Evolutionary conservation across 2,329 filamentous ascomycete genomes (phyloP).

Genomic region (Aspergillus neoniger): DNA sequence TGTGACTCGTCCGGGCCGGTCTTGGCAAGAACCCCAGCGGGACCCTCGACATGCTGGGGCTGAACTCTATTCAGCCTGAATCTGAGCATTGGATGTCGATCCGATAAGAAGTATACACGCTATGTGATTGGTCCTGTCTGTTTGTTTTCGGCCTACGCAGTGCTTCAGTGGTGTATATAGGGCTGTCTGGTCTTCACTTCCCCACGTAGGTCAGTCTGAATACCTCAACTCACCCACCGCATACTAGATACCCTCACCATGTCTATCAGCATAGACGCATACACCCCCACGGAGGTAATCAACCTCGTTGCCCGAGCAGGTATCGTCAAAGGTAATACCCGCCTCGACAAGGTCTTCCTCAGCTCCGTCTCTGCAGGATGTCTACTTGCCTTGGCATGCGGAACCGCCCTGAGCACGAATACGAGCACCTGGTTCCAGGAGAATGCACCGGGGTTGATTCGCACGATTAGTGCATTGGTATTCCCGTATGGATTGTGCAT

Average conservation of each 20-base stretch:
- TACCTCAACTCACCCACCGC: not conserved
- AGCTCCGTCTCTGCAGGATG: conserved; percentile 55
- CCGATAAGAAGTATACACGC: not conserved
- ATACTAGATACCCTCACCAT: conserved; percentile 1
- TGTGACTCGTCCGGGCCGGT: not conserved
- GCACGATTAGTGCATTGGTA: conserved; percentile 48
- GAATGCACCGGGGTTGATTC: conserved; percentile 52
- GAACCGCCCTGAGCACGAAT: conserved; percentile 49
- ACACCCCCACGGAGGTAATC: conserved; percentile 52
- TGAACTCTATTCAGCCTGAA: not conserved
- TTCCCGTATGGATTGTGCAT: conserved; percentile 55
- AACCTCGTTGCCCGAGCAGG: conserved; percentile 56
- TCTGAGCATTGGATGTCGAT: not conserved
- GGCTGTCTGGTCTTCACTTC: not conserved
- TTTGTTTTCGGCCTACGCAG: not conserved
- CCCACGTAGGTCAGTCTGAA: too few relatives aligned
- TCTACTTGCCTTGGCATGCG: conserved; percentile 55
- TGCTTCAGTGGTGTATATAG: too few relatives aligned
- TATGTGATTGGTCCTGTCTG: not conserved
- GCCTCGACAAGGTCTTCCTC: conserved; percentile 55
- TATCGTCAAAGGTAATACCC: conserved; percentile 55
- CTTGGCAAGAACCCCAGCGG: not conserved
- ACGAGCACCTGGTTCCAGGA: conserved; percentile 52
- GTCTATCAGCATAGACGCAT: conserved; percentile 38
- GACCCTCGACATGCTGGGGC: not conserved